Base-by-base conservation (phyloP, 2,329 filamentous ascomycete species). In the Tolypocladium inflatum region DNA sequence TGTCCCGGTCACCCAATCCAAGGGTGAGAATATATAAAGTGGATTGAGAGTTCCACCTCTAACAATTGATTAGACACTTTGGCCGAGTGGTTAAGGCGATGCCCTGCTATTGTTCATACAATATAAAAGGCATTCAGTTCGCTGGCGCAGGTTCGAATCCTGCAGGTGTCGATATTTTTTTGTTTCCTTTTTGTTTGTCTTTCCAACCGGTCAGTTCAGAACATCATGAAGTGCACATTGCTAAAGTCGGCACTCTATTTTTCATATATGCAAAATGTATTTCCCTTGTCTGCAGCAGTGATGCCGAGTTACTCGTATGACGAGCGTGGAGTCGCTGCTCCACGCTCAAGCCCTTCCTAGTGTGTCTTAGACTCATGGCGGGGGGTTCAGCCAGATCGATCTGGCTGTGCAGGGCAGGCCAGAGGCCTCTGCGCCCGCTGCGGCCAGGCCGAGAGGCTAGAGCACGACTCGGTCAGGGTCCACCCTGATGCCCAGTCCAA, bases 141-240 rank as follows among this genome's bases (percentile, higher is more conserved):
- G 56, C 39, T 33, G 19, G 57, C 43, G 53, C 26, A 55, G 53
- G 53, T 58, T 55, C 56, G 56, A 57, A 54, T 54, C 56, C 57
- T 58, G 54, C 53, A 58, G 57, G 43, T 55, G 57, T 58, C 57
- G 57, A 8, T 26, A 9, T 21, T 8, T 38, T 55, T 54, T 50
- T 50, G 21, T 15, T 52, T 10, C 10, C 0, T 37, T 52, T 52
- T 42, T 42, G 39, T 17, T 53, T 45, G 35, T 10, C 26, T 30
- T 30, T 30, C 7, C 5, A 19, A 4, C 7, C 3, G 39, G 5
- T 6, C 3, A 15, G 13, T 1, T 23, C 42, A 43, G 21, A 13
- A 11, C 11, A 43, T 10, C 39, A 10, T 23, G 21, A 15, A 45
- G 6, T 17, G 43, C 43, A 2, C 13, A 26, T 48, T 48, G 23